Evolutionary conservation across 495 filamentous ascomycete genomes (phyloP).

Genomic region (Neurospora sp.): DNA sequence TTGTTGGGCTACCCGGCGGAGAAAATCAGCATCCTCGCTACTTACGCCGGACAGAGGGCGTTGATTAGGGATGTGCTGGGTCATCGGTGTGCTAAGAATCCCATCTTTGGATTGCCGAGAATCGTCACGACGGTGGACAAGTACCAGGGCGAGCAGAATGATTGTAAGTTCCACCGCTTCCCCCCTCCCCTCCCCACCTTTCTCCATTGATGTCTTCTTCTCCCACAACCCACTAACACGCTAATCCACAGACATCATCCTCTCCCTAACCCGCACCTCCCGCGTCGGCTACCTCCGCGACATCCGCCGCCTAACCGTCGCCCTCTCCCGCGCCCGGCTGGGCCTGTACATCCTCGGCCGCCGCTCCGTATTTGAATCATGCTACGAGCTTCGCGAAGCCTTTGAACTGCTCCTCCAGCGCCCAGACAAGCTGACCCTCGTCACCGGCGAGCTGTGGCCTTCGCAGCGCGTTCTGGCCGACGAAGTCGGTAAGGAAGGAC

Average conservation of each 20-base stretch:
- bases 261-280: constrained; percentile 81
- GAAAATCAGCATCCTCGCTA: constrained; percentile 82
- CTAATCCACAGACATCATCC: constrained; percentile 63
- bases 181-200: background rate
- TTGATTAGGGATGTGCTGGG: constrained; percentile 80
- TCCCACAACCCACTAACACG: background rate
- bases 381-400: constrained; percentile 76
- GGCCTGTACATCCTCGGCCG: constrained; percentile 92
- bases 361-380: constrained; percentile 78
- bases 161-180: constrained; percentile 54
- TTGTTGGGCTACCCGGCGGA: constrained; percentile 89
- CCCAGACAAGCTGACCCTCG: constrained; percentile 67
- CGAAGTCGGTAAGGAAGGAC: constrained; percentile 39
- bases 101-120: constrained; percentile 82
- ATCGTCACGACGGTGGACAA: constrained; percentile 93
- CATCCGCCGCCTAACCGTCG: constrained; percentile 87
- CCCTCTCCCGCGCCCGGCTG: constrained; percentile 86
- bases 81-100: constrained; percentile 74
- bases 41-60: constrained; percentile 91
- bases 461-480: constrained; percentile 48
- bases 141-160: constrained; percentile 98
- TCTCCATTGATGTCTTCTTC: background rate
- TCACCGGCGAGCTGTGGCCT: constrained; percentile 80
- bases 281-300: constrained; percentile 90
- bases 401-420: constrained; percentile 65